Conservation (phyloP, 2,329 filamentous ascomycete genomes). For the Rosellinia necatrix region DNA sequence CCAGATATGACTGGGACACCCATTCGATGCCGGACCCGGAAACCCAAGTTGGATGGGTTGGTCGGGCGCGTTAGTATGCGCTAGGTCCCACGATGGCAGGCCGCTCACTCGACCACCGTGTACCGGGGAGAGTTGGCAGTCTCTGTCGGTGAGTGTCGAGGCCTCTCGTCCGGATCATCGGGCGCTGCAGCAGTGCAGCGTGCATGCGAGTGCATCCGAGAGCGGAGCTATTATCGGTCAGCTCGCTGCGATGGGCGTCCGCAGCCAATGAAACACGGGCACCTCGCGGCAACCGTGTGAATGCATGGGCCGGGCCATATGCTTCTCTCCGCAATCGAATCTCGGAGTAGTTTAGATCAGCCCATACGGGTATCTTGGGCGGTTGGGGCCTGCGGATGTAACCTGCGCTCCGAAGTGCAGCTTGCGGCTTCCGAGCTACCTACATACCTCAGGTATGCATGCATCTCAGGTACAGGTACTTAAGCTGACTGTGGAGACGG, state of each 20-base stretch:
- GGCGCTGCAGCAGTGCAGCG: no score
- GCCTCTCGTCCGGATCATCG: no score
- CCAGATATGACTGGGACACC: no score
- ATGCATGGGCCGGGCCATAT: conserved; percentile 7
- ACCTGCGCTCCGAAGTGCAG: conserved; percentile 11
- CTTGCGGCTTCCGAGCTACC: conserved; percentile 9
- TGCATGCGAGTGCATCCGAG: conserved; percentile 22
- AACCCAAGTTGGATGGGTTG: no score
- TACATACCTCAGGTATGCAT: conserved; percentile 2
- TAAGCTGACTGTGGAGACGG: not conserved
- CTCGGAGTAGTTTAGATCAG: conserved; percentile 2
- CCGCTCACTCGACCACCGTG: not conserved
- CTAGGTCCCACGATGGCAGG: not conserved
- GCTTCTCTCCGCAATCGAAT: conserved; percentile 13
- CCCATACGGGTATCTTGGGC: conserved; percentile 8
- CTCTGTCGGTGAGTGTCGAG: not conserved
- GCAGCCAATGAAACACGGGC: conserved; percentile 3
- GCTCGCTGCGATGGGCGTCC: not conserved
- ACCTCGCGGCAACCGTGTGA: not conserved
- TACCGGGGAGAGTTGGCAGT: not conserved
- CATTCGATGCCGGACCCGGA: no score
- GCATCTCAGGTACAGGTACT: not conserved
- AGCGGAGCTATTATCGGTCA: conserved; percentile 16
- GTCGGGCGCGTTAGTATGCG: not conserved
- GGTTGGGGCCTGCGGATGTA: not conserved